These are phyloP conservation scores for Mercurialis annua DNA, from an alignment of 345 rosid species.

Conservation along the genomic window DNA sequence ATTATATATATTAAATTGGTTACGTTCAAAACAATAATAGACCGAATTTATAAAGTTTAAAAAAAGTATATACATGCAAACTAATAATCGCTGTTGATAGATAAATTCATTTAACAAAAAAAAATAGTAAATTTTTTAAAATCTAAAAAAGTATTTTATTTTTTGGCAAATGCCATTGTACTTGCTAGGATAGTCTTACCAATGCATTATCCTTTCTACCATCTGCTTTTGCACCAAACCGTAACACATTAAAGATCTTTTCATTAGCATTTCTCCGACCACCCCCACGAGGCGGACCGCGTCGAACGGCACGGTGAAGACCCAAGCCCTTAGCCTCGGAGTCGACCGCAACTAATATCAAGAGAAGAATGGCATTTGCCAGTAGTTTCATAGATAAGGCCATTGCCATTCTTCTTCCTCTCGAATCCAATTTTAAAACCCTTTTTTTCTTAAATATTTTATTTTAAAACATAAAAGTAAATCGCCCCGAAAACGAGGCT, in stretches of 20 bases:
- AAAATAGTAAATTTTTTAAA: too few relatives aligned
- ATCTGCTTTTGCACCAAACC: constrained; percentile 34
- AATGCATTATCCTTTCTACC: constrained; percentile 28
- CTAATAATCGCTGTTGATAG: too few relatives aligned
- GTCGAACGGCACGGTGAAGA: not conserved
- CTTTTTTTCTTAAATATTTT: not conserved
- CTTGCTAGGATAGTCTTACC: constrained; percentile 36
- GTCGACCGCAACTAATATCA: not conserved
- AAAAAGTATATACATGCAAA: too few relatives aligned
- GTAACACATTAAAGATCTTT: constrained; percentile 39
- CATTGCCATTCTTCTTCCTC: constrained; percentile 15
- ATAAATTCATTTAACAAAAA: too few relatives aligned
- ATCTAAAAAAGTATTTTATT: too few relatives aligned
- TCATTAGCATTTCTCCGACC: constrained; percentile 21
- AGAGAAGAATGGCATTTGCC: constrained; percentile 18
- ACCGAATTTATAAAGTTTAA: too few relatives aligned
- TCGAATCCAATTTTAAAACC: not conserved
- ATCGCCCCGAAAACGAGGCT: constrained; percentile 10
- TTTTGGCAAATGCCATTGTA: too few relatives aligned
- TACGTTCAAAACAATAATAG: too few relatives aligned
- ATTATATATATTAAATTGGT: too few relatives aligned
- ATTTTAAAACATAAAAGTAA: not conserved
- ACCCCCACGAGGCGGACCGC: not conserved
- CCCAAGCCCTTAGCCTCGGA: not conserved
- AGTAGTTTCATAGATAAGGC: not conserved